These are phyloP conservation scores for Debaryomycetaceae sp. DNA, from an alignment of 1,139 yeast species.

Conservation along the genomic window DNA sequence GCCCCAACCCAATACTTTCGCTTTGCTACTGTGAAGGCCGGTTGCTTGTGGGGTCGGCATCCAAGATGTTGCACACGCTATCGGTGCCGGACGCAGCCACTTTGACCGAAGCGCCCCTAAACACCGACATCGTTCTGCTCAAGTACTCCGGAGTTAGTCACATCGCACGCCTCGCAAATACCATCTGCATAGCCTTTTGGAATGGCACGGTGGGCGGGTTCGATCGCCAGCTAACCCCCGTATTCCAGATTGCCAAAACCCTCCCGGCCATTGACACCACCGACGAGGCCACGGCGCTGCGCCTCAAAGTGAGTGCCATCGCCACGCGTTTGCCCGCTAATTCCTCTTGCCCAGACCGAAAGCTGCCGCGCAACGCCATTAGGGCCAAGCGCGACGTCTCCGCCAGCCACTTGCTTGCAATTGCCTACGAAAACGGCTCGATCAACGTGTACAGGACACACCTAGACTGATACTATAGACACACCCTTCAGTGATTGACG, in stretches of 20 bases:
- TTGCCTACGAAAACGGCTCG: conserved; percentile 40
- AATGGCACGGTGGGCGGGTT: conserved; percentile 30
- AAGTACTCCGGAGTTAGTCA: conserved; percentile 5
- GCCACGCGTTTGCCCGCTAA: conserved; percentile 8
- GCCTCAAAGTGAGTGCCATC: conserved; percentile 7
- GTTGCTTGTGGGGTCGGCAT: conserved; percentile 42
- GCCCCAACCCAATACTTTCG: conserved; percentile 51
- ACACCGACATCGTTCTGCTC: conserved; percentile 2
- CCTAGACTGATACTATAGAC: too few species aligned
- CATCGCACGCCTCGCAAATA: conserved; percentile 1
- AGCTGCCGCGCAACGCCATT: conserved; percentile 14
- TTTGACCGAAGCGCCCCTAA: conserved; percentile 9
- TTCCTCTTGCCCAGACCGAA: too few species aligned
- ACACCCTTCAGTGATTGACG: conserved; percentile 4
- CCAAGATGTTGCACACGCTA: conserved; percentile 19
- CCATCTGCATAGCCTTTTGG: conserved; percentile 32
- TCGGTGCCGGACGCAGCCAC: conserved; percentile 12
- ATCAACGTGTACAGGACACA: conserved; percentile 11
- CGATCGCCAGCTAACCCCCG: not conserved
- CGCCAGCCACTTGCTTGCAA: conserved; percentile 17
- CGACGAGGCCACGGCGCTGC: conserved; percentile 10
- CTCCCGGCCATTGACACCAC: conserved; percentile 15
- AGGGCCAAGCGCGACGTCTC: conserved; percentile 11
- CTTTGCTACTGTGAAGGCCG: conserved; percentile 17
- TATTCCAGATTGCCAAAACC: conserved; percentile 10